phyloP scores from a whole-genome alignment of 2,329 filamentous ascomycete genomes.

The Acrodontium crateriforme region DNA sequence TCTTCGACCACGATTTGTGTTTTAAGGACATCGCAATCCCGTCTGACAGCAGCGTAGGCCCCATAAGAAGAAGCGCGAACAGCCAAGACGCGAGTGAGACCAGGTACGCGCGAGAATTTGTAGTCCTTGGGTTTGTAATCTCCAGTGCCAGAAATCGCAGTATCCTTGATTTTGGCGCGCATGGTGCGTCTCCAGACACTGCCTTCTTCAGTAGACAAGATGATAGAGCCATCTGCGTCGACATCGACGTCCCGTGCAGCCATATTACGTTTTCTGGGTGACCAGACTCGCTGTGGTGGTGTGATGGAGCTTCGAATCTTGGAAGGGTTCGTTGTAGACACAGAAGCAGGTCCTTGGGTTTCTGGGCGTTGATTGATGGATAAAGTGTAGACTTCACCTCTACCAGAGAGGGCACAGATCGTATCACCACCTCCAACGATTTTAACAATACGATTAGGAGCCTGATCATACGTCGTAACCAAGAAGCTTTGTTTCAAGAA shows the following conservation, averaged over 20 bases:
- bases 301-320: slow-evolving; percentile 79
- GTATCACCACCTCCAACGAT: slow-evolving; percentile 80
- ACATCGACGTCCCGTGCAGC: slow-evolving; percentile 78
- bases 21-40: slow-evolving; percentile 69
- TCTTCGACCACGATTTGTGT: slow-evolving; percentile 53
- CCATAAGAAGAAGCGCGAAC: slow-evolving; percentile 83
- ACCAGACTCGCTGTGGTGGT: slow-evolving; percentile 72
- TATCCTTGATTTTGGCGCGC: slow-evolving; percentile 64
- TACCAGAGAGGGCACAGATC: slow-evolving; percentile 72
- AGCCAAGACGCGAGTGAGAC: slow-evolving; percentile 68
- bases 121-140: slow-evolving; percentile 69
- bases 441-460: slow-evolving; percentile 55
- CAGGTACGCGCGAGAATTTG: slow-evolving; percentile 86
- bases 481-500: slow-evolving; percentile 53
- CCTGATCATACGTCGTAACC: slow-evolving; percentile 50
- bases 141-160: slow-evolving; percentile 32
- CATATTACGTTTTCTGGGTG: slow-evolving; percentile 67
- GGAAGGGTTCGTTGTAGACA: slow-evolving; percentile 81
- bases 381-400: slow-evolving; percentile 80
- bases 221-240: slow-evolving; percentile 85
- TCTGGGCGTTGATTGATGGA: slow-evolving; percentile 58
- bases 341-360: slow-evolving; percentile 38
- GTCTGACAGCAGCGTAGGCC: slow-evolving; percentile 74
- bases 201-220: slow-evolving; percentile 82
- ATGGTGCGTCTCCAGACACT: slow-evolving; percentile 86